These are phyloP conservation scores for Symbiodinium natans DNA, from an alignment of 73 alveolate species.

Conservation along the genomic window DNA sequence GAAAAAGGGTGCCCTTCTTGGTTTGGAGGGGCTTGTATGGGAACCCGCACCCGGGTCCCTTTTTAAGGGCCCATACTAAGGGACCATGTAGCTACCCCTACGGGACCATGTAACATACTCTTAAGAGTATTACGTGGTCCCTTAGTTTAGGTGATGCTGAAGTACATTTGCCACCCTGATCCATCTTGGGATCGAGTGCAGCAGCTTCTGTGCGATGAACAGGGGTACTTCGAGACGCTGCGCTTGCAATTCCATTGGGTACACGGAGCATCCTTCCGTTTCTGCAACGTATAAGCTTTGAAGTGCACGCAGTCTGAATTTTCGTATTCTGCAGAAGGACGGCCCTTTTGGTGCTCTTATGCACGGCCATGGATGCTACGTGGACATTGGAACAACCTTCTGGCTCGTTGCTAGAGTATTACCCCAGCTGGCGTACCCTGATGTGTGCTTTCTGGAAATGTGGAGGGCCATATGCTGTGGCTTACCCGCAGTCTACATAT, in stretches of 20 bases:
- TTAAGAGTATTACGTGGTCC: no score
- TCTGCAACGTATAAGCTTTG: not conserved
- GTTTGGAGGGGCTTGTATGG: no score
- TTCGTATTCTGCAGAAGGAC: not conserved
- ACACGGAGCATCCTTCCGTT: not conserved
- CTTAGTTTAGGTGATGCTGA: no score
- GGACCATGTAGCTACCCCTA: no score
- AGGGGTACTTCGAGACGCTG: not conserved
- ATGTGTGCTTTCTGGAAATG: not conserved
- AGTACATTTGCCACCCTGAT: no score
- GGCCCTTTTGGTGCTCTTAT: not conserved
- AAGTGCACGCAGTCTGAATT: not conserved
- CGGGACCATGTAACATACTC: no score
- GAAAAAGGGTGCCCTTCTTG: no score
- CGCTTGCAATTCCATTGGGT: not conserved
- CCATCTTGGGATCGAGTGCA: not conserved
- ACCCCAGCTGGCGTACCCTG: not conserved
- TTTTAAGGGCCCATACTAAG: no score
- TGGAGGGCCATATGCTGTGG: not conserved
- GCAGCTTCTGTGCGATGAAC: not conserved
- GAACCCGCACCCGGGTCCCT: no score
- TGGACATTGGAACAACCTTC: conserved; percentile 17
- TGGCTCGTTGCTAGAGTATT: not conserved
- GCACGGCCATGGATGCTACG: not conserved
- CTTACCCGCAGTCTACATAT: no score